A percentile compares a stretch with the other conserved stretches of the same genome.
Conservation (phyloP, 495 filamentous ascomycete species). For the Xylaria longipes region DNA sequence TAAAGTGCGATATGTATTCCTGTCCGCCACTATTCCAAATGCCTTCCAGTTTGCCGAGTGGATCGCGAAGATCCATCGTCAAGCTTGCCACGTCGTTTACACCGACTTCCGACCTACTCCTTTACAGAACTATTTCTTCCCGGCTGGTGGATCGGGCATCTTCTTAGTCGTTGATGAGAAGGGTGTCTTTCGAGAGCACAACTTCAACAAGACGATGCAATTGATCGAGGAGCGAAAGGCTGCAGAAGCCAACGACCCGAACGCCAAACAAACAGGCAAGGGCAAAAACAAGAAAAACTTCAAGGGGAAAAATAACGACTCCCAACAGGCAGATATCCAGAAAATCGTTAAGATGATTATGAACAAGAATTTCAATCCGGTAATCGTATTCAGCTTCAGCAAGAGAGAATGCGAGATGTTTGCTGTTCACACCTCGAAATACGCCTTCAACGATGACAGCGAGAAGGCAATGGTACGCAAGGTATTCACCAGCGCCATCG, state of each 20-base stretch:
- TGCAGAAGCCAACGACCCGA: conserved; percentile 77
- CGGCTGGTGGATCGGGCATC: conserved; percentile 90
- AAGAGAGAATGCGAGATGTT: conserved; percentile 92
- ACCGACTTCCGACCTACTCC: conserved; percentile 97
- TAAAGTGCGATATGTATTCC: conserved; percentile 97
- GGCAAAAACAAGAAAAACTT: conserved; percentile 91
- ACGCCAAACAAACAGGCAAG: conserved; percentile 79
- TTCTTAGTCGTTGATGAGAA: conserved; percentile 96
- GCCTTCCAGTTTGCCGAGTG: conserved; percentile 99
- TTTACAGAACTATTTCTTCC: conserved; percentile 97
- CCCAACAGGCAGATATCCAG: conserved; percentile 81
- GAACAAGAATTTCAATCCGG: conserved; percentile 92
- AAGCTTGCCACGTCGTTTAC: conserved; percentile 98
- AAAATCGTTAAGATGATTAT: conserved; percentile 99
- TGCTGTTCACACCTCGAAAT: conserved; percentile 79
- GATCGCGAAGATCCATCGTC: conserved; percentile 95
- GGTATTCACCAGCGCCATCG: conserved; percentile 90
- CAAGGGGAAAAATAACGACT: conserved; percentile 74
- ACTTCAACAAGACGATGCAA: conserved; percentile 95
- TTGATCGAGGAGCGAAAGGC: conserved; percentile 87
- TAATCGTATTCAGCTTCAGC: conserved; percentile 99
- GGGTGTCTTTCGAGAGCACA: conserved; percentile 90
- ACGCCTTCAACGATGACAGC: conserved; percentile 97
- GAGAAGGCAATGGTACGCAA: conserved; percentile 95
- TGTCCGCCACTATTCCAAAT: conserved; percentile 98